phyloP scores from a whole-genome alignment of 345 rosid genomes.

The Citrus sinensis region DNA sequence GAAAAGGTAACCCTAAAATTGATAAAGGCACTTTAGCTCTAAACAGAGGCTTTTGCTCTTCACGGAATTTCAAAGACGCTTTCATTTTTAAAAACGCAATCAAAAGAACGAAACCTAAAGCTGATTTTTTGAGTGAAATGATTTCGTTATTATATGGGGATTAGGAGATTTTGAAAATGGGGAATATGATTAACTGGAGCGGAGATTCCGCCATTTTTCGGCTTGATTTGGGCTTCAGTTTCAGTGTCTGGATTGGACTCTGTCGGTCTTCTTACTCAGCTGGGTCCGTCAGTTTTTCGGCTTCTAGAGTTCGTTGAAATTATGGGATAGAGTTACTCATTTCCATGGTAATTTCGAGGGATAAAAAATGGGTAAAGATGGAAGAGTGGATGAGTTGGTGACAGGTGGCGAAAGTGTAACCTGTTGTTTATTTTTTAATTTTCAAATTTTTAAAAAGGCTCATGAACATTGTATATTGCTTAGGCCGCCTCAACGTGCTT shows the following conservation, averaged over 20 bases:
- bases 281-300: not conserved
- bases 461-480: not conserved
- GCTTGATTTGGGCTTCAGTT: constrained; percentile 2
- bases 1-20: constrained; percentile 81
- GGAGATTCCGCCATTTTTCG: constrained; percentile 22
- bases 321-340: no score
- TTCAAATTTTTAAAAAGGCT: not conserved
- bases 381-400: not conserved
- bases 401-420: not conserved
- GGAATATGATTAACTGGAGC: not conserved
- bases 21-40: constrained; percentile 81
- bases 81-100: constrained; percentile 40
- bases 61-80: constrained; percentile 90
- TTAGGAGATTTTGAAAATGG: not conserved
- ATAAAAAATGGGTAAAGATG: not conserved
- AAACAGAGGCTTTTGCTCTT: constrained; percentile 74
- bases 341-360: not conserved
- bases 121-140: not conserved
- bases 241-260: not conserved
- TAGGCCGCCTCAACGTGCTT: not conserved
- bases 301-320: not conserved
- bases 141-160: not conserved
- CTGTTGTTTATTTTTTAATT: not conserved
- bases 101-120: not conserved
- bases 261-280: not conserved